These are phyloP conservation scores for Xylaria digitata DNA, from an alignment of 2,329 filamentous ascomycete genomes.

Conservation along the genomic window DNA sequence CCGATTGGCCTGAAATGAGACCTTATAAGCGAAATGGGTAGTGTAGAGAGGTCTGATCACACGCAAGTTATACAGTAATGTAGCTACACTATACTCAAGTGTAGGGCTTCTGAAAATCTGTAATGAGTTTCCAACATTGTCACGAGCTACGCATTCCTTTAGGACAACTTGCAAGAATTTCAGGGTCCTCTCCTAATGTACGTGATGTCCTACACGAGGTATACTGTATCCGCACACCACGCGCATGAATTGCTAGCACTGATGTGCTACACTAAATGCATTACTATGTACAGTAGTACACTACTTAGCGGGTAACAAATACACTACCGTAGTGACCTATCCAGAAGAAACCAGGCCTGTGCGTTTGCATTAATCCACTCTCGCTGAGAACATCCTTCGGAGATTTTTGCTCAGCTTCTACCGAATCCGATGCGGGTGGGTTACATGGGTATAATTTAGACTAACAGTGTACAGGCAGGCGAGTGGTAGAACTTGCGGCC, in stretches of 20 bases:
- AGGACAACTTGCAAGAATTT: slow-evolving; percentile 10
- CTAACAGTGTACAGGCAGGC: slow-evolving; percentile 11
- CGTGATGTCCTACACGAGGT: neutral
- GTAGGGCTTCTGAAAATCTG: slow-evolving; percentile 4
- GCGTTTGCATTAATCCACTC: slow-evolving; percentile 38
- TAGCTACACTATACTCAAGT: neutral
- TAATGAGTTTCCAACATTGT: slow-evolving; percentile 15
- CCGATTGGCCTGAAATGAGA: slow-evolving; percentile 34
- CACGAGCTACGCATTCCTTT: slow-evolving; percentile 19
- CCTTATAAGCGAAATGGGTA: slow-evolving; percentile 33
- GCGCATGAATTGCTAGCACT: slow-evolving; percentile 34
- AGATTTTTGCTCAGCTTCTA: slow-evolving; percentile 31
- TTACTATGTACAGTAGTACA: no score
- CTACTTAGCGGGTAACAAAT: slow-evolving; percentile 14
- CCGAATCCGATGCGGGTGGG: slow-evolving; percentile 28
- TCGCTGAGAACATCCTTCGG: slow-evolving; percentile 34
- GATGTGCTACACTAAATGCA: no score
- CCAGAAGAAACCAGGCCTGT: slow-evolving; percentile 38
- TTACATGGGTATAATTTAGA: slow-evolving; percentile 27
- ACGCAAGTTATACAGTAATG: neutral
- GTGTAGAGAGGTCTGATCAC: slow-evolving; percentile 30
- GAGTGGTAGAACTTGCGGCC: slow-evolving; percentile 4
- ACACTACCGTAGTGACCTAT: neutral
- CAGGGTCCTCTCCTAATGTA: slow-evolving; percentile 16
- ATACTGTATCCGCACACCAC: slow-evolving; percentile 32